phyloP scores from a whole-genome alignment of 371 early-diverging fungal genomes.

The Rhizopus arrhizus region DNA sequence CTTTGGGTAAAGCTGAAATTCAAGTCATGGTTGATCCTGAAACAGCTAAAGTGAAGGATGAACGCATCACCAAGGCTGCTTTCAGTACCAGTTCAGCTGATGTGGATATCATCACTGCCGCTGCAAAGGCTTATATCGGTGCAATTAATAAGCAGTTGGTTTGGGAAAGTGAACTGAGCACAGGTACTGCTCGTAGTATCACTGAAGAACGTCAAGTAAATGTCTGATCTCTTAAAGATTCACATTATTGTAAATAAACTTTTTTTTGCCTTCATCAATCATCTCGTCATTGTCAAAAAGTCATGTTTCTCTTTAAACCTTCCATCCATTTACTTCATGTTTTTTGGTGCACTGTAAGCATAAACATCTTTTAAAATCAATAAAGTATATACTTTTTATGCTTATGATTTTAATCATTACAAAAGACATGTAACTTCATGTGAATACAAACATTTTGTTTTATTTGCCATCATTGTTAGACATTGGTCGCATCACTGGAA shows the following conservation, averaged over 20 bases:
- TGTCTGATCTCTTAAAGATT: slow-evolving; percentile 27
- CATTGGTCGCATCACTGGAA: slow-evolving; percentile 65
- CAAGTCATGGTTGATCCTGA: slow-evolving; percentile 56
- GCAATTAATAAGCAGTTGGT: slow-evolving; percentile 78
- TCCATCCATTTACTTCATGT: no score
- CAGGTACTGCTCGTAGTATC: slow-evolving; percentile 38
- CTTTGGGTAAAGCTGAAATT: slow-evolving; percentile 83
- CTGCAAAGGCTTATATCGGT: slow-evolving; percentile 83
- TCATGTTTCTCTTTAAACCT: no score
- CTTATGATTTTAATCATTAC: no score
- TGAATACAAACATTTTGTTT: no score
- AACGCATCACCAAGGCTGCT: slow-evolving; percentile 36
- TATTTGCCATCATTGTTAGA: not conserved
- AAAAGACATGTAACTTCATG: no score
- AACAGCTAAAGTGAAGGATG: slow-evolving; percentile 14
- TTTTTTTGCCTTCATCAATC: no score
- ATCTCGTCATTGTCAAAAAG: no score
- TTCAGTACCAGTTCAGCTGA: slow-evolving; percentile 77
- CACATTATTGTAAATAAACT: no score
- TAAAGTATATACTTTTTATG: no score
- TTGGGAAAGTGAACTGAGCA: slow-evolving; percentile 38
- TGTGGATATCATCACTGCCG: slow-evolving; percentile 81
- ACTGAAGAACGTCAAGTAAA: slow-evolving; percentile 50
- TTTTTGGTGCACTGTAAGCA: no score
- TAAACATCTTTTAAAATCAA: no score